Evolutionary conservation across 106 monocot species (phyloP).

Genomic region (Dactylorhiza incarnata): DNA sequence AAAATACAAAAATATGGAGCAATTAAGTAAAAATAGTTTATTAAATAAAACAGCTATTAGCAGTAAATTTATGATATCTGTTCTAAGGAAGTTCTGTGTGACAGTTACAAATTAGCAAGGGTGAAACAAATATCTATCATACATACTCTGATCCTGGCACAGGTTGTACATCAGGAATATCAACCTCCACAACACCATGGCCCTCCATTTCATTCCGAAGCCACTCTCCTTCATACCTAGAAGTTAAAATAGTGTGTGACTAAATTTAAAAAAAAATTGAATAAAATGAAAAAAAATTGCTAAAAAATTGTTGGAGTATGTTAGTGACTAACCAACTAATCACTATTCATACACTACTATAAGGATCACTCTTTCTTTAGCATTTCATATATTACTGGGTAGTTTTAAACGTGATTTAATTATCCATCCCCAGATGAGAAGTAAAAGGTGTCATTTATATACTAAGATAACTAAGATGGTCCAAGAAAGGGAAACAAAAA

Average conservation of each 20-base stretch:
- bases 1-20: neutral
- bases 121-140: neutral
- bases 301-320: neutral
- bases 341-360: neutral
- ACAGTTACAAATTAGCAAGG: neutral
- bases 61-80: neutral
- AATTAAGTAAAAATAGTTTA: constrained; percentile 1
- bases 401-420: neutral
- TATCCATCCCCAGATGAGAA: neutral
- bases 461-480: neutral
- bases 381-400: neutral
- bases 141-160: constrained; percentile 77
- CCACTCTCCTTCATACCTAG: constrained; percentile 89
- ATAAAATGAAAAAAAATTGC: neutral
- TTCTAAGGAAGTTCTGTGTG: neutral
- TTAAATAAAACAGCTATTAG: neutral
- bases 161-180: constrained; percentile 73
- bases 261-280: neutral
- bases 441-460: neutral
- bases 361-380: neutral
- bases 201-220: constrained; percentile 81
- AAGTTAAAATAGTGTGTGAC: neutral
- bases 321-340: neutral
- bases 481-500: neutral
- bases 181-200: constrained; percentile 81